Base-by-base conservation (phyloP, 306 rosid genomes). In the Gynostemma pentaphyllum region DNA sequence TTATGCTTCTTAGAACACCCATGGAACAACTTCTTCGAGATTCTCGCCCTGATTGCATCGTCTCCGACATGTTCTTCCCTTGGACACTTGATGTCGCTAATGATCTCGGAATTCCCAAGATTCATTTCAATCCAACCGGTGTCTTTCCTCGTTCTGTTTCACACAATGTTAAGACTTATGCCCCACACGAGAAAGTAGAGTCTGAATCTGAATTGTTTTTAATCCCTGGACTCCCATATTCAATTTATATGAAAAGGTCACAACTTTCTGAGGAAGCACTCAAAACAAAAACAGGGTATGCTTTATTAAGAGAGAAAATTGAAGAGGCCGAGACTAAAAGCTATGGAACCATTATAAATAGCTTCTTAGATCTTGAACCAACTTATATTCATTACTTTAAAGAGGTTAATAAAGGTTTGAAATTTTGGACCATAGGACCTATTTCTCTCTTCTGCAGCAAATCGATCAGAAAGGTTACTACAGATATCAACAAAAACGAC, bases 1-100 rank as follows among this genome's bases (percentile, higher is more conserved):
- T 50, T 19, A 18, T 14, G 7, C 10, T 66, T 4, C 47, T 66
- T 9, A 18, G 27, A 7, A 37, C 21, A 2, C 61, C 45, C 22
- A 66, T 66, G 6, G 61, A 49, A 36, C 36, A 34, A 15, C 29
- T 66, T 5, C n/a, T 66, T 24, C n/a, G 22, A 0, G 37, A 66
- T 13, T 11, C 13, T 2, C n/a, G 15, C 40, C 70, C 61, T 4
- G 49, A 66, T 37, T 50, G 70, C 48, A 50, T 50, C 9, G 50
- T 67, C 39, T 22, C 70, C 21, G 70, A 67, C 48, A 36, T 49
- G 48, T 37, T 67, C 39, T 50, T 49, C 14, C 62, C 61, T 18
- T 65, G 69, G 59, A 65, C 55, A 36, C 16, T 46, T 9, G 30
- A 65, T 28, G 57, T 65, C 11, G 69, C 59, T 1, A 27, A 49